Evolutionary conservation across 1,139 yeast genomes (phyloP), one percentile per base, ranked within the genome.

Genomic region (Hanseniaspora uvarum): DNA sequence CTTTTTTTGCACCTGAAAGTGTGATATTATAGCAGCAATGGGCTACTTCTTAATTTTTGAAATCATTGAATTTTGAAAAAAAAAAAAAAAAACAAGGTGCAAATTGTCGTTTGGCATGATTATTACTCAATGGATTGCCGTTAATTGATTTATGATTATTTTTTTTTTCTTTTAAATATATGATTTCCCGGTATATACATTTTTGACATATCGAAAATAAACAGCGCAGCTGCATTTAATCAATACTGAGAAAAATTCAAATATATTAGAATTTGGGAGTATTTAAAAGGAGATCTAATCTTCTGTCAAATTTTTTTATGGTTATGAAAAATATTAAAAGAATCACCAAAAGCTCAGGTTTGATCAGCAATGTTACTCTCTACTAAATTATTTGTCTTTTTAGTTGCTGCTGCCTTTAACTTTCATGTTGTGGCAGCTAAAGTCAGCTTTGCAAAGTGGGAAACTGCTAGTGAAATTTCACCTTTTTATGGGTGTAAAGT

Each of bases 401-500:
- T 39, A 11, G 30, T 8, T 11, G 30, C n/a, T n/a, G 30, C 19
- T 8, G 30, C 16, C 16, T 5, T 19, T 6, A 34, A 34, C 37
- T 34, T n/a, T 8, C 37, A n/a, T n/a, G 18, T 34, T 16, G 10
- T 16, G 19, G 5, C 43, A 11, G 30, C 43, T 3, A 39, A 39
- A 11, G 30, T 39, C 24, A 12, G n/a, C 2, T 39, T 39, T 7
- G 11, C 18, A 5, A 23, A 39, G 24, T 52, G 55, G 55, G 36
- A 23, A 11, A 39, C 26, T 12, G 51, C 44, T 7, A 18, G 21
- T 12, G 21, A 33, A 14, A 23, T 52, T 5, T 31, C 50, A 12
- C 36, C 31, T 11, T 46, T 41, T 14, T 33, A 40, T 19, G 51
- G 47, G 16, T 66, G 70, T 56, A 62, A 59, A 53, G 55, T 58